Evolutionary conservation across 164 flowering plant species (phyloP), one percentile per base, ranked within the genome.

Genomic region (Tetrastigma voinierianum): DNA sequence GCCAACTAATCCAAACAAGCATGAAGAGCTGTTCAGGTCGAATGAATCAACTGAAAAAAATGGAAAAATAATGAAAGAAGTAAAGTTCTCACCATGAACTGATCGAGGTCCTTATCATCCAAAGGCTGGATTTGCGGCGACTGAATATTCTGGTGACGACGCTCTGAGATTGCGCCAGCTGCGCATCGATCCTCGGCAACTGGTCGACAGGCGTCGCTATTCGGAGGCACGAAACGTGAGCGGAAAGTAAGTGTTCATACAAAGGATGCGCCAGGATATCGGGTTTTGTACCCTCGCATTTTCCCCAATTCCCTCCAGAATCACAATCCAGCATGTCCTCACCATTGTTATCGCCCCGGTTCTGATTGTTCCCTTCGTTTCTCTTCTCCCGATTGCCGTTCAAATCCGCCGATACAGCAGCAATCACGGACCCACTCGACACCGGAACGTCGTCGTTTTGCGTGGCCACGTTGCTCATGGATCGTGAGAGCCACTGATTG

Each of bases 201-300:
- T 91, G 97, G 74, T 91, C 96, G 6, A 91, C 93, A 21, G 97
- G 97, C 46, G 97, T 91, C 1, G 97, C 97, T 53, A 91, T 83
- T 57, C 96, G 74, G 65, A 91, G 66, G 67, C 97, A 91, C 17
- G 91, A 72, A 1, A 91, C 96, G 65, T 91, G 97, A 3, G 97
- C 93, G 7, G 88, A 79, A n/a, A 91, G 70, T 55, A 91, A 66
- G 81, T 88, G 96, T 51, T 89, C 93, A 73, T 87, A 91, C 62
- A 91, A 51, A 2, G 92, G 97, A 54, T 91, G 97, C 10, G 74
- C 66, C 57, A 86, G 20, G 19, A 91, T 85, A 44, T 86, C 96
- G 23, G 90, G n/a, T 88, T 69, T 90, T 91, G 67, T 65, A 80
- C 81, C n/a, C 73, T 78, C 19, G 82, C 87, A n/a, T 54, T 82